Conservation (phyloP, 1,284 basidiomycete genomes). For the Leccinum olivaceoglutinosum region DNA sequence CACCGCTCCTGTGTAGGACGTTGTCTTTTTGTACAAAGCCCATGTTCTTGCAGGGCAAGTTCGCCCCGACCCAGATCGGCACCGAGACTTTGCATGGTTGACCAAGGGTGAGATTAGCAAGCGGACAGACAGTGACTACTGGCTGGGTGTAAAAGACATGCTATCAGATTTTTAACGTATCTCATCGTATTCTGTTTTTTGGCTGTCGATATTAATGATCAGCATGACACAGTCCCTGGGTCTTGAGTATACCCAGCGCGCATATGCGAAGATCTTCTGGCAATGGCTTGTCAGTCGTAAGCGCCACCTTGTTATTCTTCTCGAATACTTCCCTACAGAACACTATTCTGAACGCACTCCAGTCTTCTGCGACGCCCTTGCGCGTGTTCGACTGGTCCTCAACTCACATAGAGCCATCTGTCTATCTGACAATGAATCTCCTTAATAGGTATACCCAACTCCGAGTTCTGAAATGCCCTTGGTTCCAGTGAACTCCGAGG, state of each 20-base stretch:
- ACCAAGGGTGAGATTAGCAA: slow-evolving; percentile 82
- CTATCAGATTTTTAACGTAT: slow-evolving; percentile 52
- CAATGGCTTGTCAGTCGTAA: too few species aligned
- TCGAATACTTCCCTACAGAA: background rate
- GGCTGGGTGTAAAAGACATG: slow-evolving; percentile 74
- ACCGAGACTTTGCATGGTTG: slow-evolving; percentile 83
- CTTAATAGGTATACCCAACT: background rate
- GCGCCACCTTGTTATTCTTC: too few species aligned
- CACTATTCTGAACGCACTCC: background rate
- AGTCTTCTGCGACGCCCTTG: background rate
- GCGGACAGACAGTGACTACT: slow-evolving; percentile 62
- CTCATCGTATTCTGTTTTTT: slow-evolving; percentile 1
- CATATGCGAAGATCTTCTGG: too few species aligned
- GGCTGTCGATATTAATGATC: background rate
- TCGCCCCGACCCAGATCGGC: slow-evolving; percentile 43
- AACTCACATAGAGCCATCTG: background rate
- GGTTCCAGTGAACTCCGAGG: too few species aligned
- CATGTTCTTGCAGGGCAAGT: slow-evolving; percentile 80
- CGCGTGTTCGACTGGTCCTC: background rate
- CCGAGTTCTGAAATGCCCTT: too few species aligned
- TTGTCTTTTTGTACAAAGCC: slow-evolving; percentile 77
- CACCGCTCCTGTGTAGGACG: slow-evolving; percentile 31
- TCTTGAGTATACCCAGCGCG: background rate
- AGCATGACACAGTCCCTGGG: background rate
- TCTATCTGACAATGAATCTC: background rate